Evolutionary conservation across 441 rosid genomes (phyloP), one percentile per base, ranked within the genome.

Genomic region (Theobroma grandiflorum): DNA sequence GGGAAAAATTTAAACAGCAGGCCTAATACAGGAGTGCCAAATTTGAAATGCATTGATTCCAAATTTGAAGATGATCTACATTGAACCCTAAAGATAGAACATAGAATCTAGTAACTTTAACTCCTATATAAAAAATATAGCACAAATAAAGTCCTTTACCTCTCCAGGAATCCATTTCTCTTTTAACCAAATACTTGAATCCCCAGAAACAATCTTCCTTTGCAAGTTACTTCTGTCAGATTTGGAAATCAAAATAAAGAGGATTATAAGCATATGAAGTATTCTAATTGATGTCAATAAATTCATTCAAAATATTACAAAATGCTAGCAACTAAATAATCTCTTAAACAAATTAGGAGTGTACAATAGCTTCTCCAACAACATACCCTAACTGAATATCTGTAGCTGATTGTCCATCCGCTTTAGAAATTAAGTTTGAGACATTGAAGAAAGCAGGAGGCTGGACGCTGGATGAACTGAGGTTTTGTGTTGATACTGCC

Each of bases 111-210:
- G 47, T 4, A 38, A 6, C 16, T 40, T 11, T 40, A 66, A n/a
- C 52, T 42, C 33, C 47, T 10, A 66, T 66, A 31, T 42, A 62
- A 2, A 35, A 63, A 16, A 37, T 35, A 16, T 37, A 72, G 76
- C 12, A 57, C 11, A 55, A n/a, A 38, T 6, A 37, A 53, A 79
- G 57, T 43, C 64, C 62, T 69, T 78, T 88, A 94, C 98, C 99
- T 96, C 98, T 69, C 99, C 98, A 37, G 91, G 92, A 62, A 43
- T 83, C 99, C 99, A 96, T 82, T 84, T 92, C 80, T 90, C 96
- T 83, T 94, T 93, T 57, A 86, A 78, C 98, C 99, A 96, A 52
- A 96, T 79, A 82, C 89, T 89, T 10, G 66, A 80, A 83, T 90
- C 96, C 65, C 82, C 91, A 3, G 92, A 78, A 74, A 77, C 79